These are phyloP conservation scores for Fusarium humuli DNA, from an alignment of 2,329 filamentous ascomycete genomes.

Conservation along the genomic window DNA sequence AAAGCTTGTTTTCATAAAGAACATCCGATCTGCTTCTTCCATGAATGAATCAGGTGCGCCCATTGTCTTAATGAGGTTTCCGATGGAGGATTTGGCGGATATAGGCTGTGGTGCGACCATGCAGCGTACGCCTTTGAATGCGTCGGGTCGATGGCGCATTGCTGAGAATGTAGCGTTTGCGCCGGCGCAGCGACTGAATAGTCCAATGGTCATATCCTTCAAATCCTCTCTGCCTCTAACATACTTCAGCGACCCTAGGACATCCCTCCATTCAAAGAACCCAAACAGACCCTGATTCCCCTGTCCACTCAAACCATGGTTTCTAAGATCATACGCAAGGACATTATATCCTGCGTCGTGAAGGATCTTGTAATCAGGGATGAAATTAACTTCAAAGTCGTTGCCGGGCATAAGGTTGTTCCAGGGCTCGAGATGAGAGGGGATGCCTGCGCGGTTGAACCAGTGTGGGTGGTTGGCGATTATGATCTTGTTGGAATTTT, in stretches of 20 bases:
- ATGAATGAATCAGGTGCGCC: slow-evolving; percentile 18
- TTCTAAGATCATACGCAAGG: slow-evolving; percentile 28
- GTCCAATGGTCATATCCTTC: slow-evolving; percentile 14
- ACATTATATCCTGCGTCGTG: slow-evolving; percentile 32
- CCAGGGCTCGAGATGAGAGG: slow-evolving; percentile 27
- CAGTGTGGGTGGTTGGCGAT: slow-evolving; percentile 37
- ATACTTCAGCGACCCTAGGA: slow-evolving; percentile 27
- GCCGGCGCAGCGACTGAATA: slow-evolving; percentile 30
- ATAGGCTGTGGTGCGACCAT: slow-evolving; percentile 32
- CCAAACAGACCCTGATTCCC: slow-evolving; percentile 31
- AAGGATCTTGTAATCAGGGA: slow-evolving; percentile 34
- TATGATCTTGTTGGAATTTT: slow-evolving; percentile 27
- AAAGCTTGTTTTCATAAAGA: slow-evolving; percentile 36
- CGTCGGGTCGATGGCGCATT: slow-evolving; percentile 14
- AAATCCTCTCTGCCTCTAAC: background rate
- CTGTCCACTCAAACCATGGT: slow-evolving; percentile 27
- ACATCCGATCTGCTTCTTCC: slow-evolving; percentile 24
- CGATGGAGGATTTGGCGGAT: slow-evolving; percentile 5
- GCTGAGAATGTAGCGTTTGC: slow-evolving; percentile 27
- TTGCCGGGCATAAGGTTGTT: slow-evolving; percentile 27
- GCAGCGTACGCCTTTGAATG: slow-evolving; percentile 20
- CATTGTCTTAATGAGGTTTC: slow-evolving; percentile 8
- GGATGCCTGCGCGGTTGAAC: slow-evolving; percentile 30
- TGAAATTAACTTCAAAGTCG: slow-evolving; percentile 35
- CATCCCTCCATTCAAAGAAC: slow-evolving; percentile 37